phyloP scores from a whole-genome alignment of 495 filamentous ascomycete genomes.

The Aspergillus ostianus region DNA sequence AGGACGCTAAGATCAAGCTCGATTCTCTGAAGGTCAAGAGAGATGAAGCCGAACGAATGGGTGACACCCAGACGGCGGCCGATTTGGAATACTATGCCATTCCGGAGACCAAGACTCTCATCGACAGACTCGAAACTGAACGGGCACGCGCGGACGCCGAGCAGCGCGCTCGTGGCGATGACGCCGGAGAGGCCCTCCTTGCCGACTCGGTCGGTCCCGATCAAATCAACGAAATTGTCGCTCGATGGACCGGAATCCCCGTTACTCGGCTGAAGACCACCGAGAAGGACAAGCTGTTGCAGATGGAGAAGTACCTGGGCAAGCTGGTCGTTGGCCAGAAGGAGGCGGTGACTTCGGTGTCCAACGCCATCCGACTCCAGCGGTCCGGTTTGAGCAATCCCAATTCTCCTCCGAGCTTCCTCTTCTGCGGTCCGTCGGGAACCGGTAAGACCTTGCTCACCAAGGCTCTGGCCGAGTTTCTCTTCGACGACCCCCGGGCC shows the following conservation, averaged over 20 bases:
- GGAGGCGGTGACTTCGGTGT: conserved; percentile 90
- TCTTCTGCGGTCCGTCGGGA: conserved; percentile 97
- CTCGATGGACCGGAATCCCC: conserved; percentile 93
- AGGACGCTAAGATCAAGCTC: conserved; percentile 94
- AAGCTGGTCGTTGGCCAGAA: conserved; percentile 89
- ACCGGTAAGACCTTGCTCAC: conserved; percentile 97
- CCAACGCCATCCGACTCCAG: conserved; percentile 92
- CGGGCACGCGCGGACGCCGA: conserved; percentile 76
- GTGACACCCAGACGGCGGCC: conserved; percentile 78
- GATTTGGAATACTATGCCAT: conserved; percentile 97
- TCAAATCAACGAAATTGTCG: conserved; percentile 98
- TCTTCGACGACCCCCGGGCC: conserved; percentile 94
- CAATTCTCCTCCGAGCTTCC: conserved; percentile 93
- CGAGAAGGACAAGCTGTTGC: conserved; percentile 93
- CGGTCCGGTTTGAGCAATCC: conserved; percentile 91
- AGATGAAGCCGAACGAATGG: conserved; percentile 83
- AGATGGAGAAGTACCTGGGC: conserved; percentile 84
- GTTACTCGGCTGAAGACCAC: conserved; percentile 90
- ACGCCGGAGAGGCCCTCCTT: conserved; percentile 63
- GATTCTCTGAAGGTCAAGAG: conserved; percentile 84
- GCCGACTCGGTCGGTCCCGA: conserved; percentile 94
- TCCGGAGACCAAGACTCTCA: conserved; percentile 79
- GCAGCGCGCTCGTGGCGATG: conserved; percentile 55
- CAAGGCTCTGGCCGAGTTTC: conserved; percentile 94
- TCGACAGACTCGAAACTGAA: conserved; percentile 75